Evolutionary conservation across 2,329 filamentous ascomycete species (phyloP).

Genomic region (Alternaria gaisen): DNA sequence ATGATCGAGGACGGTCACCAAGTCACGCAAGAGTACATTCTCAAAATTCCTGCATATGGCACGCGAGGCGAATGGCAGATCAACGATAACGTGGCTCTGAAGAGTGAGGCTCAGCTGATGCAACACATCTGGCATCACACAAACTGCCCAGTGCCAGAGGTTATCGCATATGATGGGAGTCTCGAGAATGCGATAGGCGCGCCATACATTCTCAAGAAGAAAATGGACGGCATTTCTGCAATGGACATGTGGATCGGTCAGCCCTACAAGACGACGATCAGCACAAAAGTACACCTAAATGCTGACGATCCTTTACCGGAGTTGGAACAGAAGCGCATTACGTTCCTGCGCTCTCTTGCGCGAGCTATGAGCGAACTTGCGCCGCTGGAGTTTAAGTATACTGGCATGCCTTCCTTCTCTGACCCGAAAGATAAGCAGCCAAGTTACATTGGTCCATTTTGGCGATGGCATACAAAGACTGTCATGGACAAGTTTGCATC

Average conservation of each 20-base stretch:
- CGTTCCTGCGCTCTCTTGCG: constrained; percentile 27
- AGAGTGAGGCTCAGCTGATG: constrained; percentile 22
- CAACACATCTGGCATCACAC: constrained; percentile 16
- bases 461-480: constrained; percentile 6
- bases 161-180: constrained; percentile 22
- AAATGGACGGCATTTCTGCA: constrained; percentile 20
- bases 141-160: constrained; percentile 22
- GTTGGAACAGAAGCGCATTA: constrained; percentile 13
- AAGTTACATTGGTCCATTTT: neutral
- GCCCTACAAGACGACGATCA: neutral
- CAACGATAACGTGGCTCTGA: constrained; percentile 13
- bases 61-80: constrained; percentile 8
- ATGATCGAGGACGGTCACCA: neutral
- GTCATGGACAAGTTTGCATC: neutral
- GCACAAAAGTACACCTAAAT: neutral
- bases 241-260: constrained; percentile 21
- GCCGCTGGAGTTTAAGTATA: constrained; percentile 17
- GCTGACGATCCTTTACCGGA: constrained; percentile 6
- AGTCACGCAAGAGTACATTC: neutral
- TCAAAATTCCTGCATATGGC: constrained; percentile 13
- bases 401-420: constrained; percentile 19
- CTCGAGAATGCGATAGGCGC: constrained; percentile 23
- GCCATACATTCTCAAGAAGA: constrained; percentile 32
- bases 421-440: neutral
- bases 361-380: constrained; percentile 15